Percentiles rank a stretch among this genome's conserved stretches.
phyloP scores from a whole-genome alignment of 2,329 filamentous ascomycete genomes.

The Phaeosphaeriaceae sp. region DNA sequence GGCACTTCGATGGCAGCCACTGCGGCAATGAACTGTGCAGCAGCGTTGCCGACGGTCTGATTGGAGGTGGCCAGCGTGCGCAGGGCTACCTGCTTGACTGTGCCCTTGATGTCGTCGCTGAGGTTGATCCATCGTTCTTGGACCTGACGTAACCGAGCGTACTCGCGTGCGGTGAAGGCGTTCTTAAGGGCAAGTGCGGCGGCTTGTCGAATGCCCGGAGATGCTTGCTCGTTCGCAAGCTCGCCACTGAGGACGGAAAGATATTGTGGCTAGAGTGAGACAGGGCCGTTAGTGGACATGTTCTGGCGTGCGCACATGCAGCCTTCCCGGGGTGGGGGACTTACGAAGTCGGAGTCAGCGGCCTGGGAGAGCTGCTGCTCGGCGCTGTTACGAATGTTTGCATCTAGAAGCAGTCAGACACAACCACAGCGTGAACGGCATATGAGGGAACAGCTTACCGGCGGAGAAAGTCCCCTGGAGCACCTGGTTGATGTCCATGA shows the following conservation, averaged over 20 bases:
- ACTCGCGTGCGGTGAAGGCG: slow-evolving; percentile 94
- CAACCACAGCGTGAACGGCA: slow-evolving; percentile 32
- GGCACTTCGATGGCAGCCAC: slow-evolving; percentile 96
- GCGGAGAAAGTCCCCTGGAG: slow-evolving; percentile 95
- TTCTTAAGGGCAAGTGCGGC: slow-evolving; percentile 98
- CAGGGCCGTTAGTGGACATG: slow-evolving; percentile 40
- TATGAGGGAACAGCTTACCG: slow-evolving; percentile 65
- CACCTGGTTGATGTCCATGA: slow-evolving; percentile 98
- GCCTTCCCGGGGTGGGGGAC: slow-evolving; percentile 45
- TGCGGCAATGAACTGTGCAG: slow-evolving; percentile 93
- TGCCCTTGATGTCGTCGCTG: slow-evolving; percentile 79
- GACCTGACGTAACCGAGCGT: slow-evolving; percentile 82
- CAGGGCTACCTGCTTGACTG: slow-evolving; percentile 89
- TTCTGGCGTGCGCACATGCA: slow-evolving; percentile 20
- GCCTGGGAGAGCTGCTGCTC: slow-evolving; percentile 94
- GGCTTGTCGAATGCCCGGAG: slow-evolving; percentile 86
- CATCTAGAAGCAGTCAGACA: slow-evolving; percentile 68
- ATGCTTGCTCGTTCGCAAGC: slow-evolving; percentile 86
- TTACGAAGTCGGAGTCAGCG: slow-evolving; percentile 93
- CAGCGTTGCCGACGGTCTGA: slow-evolving; percentile 82
- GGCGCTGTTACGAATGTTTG: slow-evolving; percentile 84
- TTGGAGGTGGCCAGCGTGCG: slow-evolving; percentile 84
- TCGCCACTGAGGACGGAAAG: slow-evolving; percentile 83
- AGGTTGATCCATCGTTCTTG: slow-evolving; percentile 93
- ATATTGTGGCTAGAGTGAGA: slow-evolving; percentile 76